These are phyloP conservation scores for Trichoderma polysporum DNA, from an alignment of 2,329 filamentous ascomycete species.

Conservation along the genomic window DNA sequence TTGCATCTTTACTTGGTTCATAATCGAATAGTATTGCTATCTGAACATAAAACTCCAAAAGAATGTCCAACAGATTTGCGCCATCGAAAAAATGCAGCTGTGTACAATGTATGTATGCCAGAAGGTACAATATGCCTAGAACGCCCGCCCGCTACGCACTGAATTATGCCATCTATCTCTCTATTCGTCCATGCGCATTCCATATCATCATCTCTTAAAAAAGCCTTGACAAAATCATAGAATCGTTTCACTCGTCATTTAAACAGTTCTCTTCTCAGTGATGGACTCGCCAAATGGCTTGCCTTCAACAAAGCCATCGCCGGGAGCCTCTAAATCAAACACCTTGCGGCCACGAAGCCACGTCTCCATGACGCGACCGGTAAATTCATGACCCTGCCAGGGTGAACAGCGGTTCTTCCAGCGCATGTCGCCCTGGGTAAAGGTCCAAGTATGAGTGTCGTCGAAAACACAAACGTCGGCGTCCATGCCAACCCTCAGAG, in stretches of 20 bases:
- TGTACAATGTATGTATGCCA: background rate
- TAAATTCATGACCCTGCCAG: slow-evolving; percentile 78
- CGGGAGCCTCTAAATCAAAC: slow-evolving; percentile 62
- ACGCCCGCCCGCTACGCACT: slow-evolving; percentile 10
- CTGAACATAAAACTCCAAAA: background rate
- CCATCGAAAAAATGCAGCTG: background rate
- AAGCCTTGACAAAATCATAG: slow-evolving; percentile 2
- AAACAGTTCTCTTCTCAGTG: slow-evolving; percentile 56
- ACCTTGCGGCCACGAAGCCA: slow-evolving; percentile 77
- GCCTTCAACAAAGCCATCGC: slow-evolving; percentile 51
- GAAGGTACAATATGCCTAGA: background rate
- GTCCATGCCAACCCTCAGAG: slow-evolving; percentile 74
- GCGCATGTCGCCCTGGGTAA: slow-evolving; percentile 76
- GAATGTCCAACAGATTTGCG: background rate
- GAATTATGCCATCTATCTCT: slow-evolving; percentile 1
- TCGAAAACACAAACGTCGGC: slow-evolving; percentile 91
- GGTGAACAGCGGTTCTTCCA: slow-evolving; percentile 93
- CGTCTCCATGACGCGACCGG: slow-evolving; percentile 78
- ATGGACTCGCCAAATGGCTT: slow-evolving; percentile 56
- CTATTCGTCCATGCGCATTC: background rate
- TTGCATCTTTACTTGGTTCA: background rate
- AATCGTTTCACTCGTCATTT: slow-evolving; percentile 1
- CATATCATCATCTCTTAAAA: background rate
- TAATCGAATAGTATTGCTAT: slow-evolving; percentile 6
- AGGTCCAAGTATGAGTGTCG: slow-evolving; percentile 73